Evolutionary conservation across 768 basidiomycete species (phyloP).

Genomic region (Tricholoma flavovirens): DNA sequence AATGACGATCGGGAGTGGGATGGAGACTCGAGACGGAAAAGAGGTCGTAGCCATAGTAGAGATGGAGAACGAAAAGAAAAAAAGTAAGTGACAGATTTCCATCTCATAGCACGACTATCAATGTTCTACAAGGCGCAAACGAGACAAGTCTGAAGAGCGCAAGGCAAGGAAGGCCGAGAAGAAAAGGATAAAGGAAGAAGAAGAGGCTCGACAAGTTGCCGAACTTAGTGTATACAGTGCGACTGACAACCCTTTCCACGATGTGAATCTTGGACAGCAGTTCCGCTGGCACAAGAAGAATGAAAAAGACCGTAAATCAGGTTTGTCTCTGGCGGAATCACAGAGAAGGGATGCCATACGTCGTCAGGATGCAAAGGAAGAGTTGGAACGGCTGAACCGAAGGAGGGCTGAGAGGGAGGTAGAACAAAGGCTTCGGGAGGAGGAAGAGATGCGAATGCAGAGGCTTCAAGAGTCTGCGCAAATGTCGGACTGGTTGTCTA

Average conservation of each 20-base stretch:
- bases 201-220: conserved; percentile 87
- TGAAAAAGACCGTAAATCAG: conserved; percentile 90
- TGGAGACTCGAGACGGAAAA: conserved; percentile 16
- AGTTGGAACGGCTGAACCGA: conserved; percentile 85
- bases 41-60: conserved; percentile 33
- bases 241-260: conserved; percentile 97
- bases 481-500: conserved; percentile 97
- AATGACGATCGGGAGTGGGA: conserved; percentile 24
- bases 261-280: conserved; percentile 91
- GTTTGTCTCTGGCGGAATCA: conserved; percentile 72
- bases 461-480: conserved; percentile 90
- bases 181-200: conserved; percentile 74
- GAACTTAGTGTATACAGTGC: conserved; percentile 96
- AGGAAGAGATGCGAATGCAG: conserved; percentile 87
- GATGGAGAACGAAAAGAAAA: conserved; percentile 38
- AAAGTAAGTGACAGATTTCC: conserved; percentile 30
- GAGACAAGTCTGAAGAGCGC: conserved; percentile 84
- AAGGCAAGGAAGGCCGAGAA: conserved; percentile 85
- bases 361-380: conserved; percentile 89
- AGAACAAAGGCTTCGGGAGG: conserved; percentile 82
- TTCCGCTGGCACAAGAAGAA: conserved; percentile 99
- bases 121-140: conserved; percentile 52
- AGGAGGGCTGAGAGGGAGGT: conserved; percentile 90
- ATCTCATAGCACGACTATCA: background rate
- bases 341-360: conserved; percentile 75